Conservation (phyloP, 768 basidiomycete species). For the Tricholoma bakamatsutake region DNA sequence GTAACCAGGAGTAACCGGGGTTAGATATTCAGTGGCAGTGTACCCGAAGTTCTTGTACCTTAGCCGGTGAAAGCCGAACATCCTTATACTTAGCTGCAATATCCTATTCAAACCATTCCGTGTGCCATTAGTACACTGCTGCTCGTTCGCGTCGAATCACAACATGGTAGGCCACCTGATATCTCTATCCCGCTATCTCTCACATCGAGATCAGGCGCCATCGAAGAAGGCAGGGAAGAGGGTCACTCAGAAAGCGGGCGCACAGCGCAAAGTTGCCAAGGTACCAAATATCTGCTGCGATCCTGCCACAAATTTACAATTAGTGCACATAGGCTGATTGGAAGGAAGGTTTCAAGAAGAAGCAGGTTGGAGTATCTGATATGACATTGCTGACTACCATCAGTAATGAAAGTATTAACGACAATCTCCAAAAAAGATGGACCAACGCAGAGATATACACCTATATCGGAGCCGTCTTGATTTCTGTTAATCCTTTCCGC, state of each 20-base stretch:
- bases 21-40: neutral
- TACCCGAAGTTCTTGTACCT: neutral
- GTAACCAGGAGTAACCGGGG: conserved; percentile 7
- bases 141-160: neutral
- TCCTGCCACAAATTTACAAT: conserved; percentile 10
- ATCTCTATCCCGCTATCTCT: neutral
- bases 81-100: neutral
- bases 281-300: conserved; percentile 27
- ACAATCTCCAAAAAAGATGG: conserved; percentile 96
- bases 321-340: conserved; percentile 78
- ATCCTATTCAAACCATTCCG: neutral
- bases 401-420: conserved; percentile 96
- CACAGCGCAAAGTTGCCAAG: conserved; percentile 68
- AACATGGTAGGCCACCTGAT: conserved; percentile 10
- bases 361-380: conserved; percentile 95
- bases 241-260: conserved; percentile 55
- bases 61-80: neutral
- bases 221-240: conserved; percentile 93
- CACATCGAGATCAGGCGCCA: conserved; percentile 48
- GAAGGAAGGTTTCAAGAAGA: conserved; percentile 99
- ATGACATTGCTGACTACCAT: conserved; percentile 97
- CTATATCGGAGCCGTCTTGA: conserved; percentile 96
- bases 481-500: conserved; percentile 99
- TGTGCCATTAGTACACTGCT: neutral
- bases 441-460: conserved; percentile 96